Evolutionary conservation across 2,329 filamentous ascomycete genomes (phyloP).

Genomic region (Cladosporium sp.): DNA sequence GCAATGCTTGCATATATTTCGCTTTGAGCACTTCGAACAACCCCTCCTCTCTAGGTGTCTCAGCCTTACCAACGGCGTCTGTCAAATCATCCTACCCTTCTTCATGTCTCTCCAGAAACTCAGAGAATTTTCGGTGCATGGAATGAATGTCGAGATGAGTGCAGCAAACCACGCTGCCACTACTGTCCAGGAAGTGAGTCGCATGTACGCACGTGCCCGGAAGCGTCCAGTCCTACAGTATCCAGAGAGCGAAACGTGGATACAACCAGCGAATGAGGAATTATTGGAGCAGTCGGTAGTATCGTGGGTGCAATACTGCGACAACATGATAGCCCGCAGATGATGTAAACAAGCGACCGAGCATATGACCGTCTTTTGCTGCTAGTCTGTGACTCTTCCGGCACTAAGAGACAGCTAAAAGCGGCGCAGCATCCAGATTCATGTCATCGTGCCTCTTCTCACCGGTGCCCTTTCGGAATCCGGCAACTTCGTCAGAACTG

Average conservation of each 20-base stretch:
- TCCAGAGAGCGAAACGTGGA: background rate
- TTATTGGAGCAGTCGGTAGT: background rate
- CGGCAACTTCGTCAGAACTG: background rate
- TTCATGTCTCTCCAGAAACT: background rate
- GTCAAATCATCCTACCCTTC: background rate
- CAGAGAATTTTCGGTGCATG: background rate
- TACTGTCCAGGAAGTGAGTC: background rate
- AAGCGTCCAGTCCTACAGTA: background rate
- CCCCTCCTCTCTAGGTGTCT: background rate
- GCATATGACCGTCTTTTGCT: background rate
- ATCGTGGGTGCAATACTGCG: background rate
- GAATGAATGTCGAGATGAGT: background rate
- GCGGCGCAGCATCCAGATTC: background rate
- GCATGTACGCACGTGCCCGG: background rate
- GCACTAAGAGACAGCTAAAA: background rate
- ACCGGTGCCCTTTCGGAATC: background rate
- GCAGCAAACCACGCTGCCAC: background rate
- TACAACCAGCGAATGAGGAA: background rate
- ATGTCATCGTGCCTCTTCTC: background rate
- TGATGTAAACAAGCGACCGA: background rate
- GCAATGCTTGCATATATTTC: background rate
- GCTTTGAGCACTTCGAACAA: background rate
- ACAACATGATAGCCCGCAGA: background rate
- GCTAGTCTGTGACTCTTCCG: background rate
- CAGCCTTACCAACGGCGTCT: background rate